These are phyloP conservation scores for Crataegus laevigata DNA, from an alignment of 306 rosid genomes.

Conservation along the genomic window DNA sequence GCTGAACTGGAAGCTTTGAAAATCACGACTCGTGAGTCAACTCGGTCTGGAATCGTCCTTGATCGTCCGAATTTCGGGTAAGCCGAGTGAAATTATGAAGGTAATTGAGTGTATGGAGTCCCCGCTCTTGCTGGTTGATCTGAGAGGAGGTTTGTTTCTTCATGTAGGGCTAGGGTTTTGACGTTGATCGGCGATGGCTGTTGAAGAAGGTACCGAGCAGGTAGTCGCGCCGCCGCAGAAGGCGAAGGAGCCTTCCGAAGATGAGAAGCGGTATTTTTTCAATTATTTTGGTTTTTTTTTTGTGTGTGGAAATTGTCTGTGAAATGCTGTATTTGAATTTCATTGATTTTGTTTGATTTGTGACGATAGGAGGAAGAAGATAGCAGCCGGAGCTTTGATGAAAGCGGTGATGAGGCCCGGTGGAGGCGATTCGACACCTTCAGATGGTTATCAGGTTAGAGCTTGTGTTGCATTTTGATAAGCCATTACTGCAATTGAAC, in stretches of 20 bases:
- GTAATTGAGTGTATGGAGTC: neutral
- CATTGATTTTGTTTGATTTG: slow-evolving; percentile 6
- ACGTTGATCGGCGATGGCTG: slow-evolving; percentile 39
- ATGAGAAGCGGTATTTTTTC: slow-evolving; percentile 59
- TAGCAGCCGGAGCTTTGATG: slow-evolving; percentile 84
- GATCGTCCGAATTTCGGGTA: neutral
- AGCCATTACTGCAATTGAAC: neutral
- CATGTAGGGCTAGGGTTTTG: neutral
- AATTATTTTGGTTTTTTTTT: neutral
- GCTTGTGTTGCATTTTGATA: slow-evolving; percentile 3
- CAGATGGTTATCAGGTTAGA: slow-evolving; percentile 81
- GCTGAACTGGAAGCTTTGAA: slow-evolving; percentile 1
- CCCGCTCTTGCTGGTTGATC: neutral
- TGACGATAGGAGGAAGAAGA: slow-evolving; percentile 59
- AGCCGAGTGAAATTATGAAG: neutral
- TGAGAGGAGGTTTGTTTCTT: neutral
- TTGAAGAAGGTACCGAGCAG: slow-evolving; percentile 28
- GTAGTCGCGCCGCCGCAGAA: slow-evolving; percentile 38
- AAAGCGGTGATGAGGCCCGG: slow-evolving; percentile 88
- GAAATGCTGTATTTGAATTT: neutral
- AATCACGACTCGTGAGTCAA: slow-evolving; percentile 4
- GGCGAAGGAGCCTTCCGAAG: slow-evolving; percentile 67
- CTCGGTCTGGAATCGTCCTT: neutral
- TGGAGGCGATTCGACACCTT: slow-evolving; percentile 69
- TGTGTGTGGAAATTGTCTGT: neutral